Base-by-base conservation (phyloP, 73 alveolate genomes). In the Effrenium voratum region DNA sequence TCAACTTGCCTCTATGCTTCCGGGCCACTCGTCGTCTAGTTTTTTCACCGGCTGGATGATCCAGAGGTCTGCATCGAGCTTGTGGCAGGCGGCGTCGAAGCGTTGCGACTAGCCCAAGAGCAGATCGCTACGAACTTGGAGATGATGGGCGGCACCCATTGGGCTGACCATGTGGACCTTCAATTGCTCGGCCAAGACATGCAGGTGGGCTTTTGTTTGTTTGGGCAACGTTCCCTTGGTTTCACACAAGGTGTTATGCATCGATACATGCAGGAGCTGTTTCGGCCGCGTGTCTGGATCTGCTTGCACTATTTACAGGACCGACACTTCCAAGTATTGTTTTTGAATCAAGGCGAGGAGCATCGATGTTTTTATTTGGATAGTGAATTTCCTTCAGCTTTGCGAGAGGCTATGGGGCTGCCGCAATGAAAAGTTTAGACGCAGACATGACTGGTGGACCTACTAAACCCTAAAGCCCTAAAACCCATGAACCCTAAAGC, bases 291-390 rank as follows among this genome's bases (percentile, higher is more conserved):
- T 3, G 47, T 47, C 40, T 46, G 72, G 43, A 32, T 80, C 10
- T 30, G 45, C 30, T n/a, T 80, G 70, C 45, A 80, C 72, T 38
- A 80, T 72, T 8, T 80, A 28, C 24, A n/a, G 22, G 19, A 46
- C 28, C 91, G 46, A n/a, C 91, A 80, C 45, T 80, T 80, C n/a
- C 91, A 80, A 49, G 45, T 50, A 3, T 1, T 80, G 70, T 45
- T 80, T n/a, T 47, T 80, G 91, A 57, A 55, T 19, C 15, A 1
- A 19, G 24, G 24, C 68, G 68, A 2, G 68, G 0, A 19, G 15
- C 66, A 10, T 19, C 0, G 68, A 55, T 55, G 68, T 28, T 55
- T 19, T 28, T 55, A 80, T 76, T 38, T 76, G 59, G 86, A 76
- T 38, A 76, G 30, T 76, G 86, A 59, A 13, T 76, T 38, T 41